Conservation (phyloP, 1,139 yeast species). For the Kodamaea sp. region DNA sequence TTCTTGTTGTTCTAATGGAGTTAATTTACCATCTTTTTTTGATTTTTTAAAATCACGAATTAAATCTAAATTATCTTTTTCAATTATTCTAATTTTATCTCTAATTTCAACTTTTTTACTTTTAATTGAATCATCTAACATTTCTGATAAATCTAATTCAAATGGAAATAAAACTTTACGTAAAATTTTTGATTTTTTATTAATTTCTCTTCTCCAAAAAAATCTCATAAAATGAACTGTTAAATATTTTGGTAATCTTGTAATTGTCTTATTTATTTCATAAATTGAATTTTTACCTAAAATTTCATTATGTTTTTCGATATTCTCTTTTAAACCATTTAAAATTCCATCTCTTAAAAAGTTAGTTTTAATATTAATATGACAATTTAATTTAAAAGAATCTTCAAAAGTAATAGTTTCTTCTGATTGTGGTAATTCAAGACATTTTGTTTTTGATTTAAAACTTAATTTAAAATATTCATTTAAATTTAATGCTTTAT, state of each 20-base stretch:
- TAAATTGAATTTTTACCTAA: slow-evolving; percentile 70
- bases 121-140: slow-evolving; percentile 74
- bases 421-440: slow-evolving; percentile 58
- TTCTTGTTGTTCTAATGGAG: slow-evolving; percentile 41
- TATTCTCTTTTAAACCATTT: slow-evolving; percentile 68
- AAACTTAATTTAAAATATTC: slow-evolving; percentile 64
- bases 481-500: slow-evolving; percentile 48
- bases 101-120: slow-evolving; percentile 65
- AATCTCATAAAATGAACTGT: slow-evolving; percentile 92
- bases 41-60: slow-evolving; percentile 73
- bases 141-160: slow-evolving; percentile 81
- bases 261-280: slow-evolving; percentile 63
- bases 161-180: slow-evolving; percentile 94
- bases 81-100: slow-evolving; percentile 73
- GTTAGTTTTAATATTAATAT: slow-evolving; percentile 80
- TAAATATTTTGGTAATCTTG: slow-evolving; percentile 80
- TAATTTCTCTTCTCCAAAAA: slow-evolving; percentile 92
- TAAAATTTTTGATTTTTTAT: slow-evolving; percentile 85
- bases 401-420: slow-evolving; percentile 48
- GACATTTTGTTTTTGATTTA: slow-evolving; percentile 56
- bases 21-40: slow-evolving; percentile 39
- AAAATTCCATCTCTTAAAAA: slow-evolving; percentile 83
- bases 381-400: slow-evolving; percentile 76
- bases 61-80: slow-evolving; percentile 71
- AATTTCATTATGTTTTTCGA: slow-evolving; percentile 73